Evolutionary conservation across 768 basidiomycete species (phyloP), one percentile per base, ranked within the genome.

Genomic region (Psilocybe tampanensis): DNA sequence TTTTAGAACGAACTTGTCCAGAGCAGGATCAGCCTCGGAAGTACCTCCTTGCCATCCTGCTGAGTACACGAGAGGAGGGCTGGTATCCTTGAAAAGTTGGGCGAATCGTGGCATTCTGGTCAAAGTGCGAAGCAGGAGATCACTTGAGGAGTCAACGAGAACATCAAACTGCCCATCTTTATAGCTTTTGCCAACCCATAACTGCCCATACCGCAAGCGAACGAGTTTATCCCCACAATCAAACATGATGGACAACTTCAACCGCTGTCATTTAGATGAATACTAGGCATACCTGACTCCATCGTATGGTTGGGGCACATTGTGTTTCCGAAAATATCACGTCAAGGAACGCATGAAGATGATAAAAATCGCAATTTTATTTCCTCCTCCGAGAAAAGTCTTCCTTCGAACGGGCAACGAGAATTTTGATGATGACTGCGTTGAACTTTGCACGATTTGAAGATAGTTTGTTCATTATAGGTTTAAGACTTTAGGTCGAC

Each of bases 31-130:
- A 26, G 50, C 52, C 42, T 41, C 59, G 26, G 64, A 66, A 2
- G 62, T 52, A 5, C 64, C 66, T 23, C 62, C 56, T 17, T 21
- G 34, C 71, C 71, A 72, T 22, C 64, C 60, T 9, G 59, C 47
- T 17, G 67, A 67, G 52, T 67, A 72, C 13, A 60, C 55, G 42
- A 72, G 62, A 23, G 64, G 58, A 17, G 70, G 71, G 44, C 60
- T 63, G 33, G 48, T 68, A 47, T 72, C 69, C 53, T 72, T 66
- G 42, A 71, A 63, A 22, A 66, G 65, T 12, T 63, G 60, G 21
- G 56, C 61, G 53, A 68, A 66, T 21, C 60, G 54, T 45, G 68
- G 67, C 71, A 65, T 76, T 22, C 22, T 39, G 12, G 4, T 21
- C n/a, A 23, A 22, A 21, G 15, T 29, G 22, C 33, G 41, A 45